These are phyloP conservation scores for Aristolochia fimbriata DNA, from an alignment of 164 flowering plant species.

Conservation along the genomic window DNA sequence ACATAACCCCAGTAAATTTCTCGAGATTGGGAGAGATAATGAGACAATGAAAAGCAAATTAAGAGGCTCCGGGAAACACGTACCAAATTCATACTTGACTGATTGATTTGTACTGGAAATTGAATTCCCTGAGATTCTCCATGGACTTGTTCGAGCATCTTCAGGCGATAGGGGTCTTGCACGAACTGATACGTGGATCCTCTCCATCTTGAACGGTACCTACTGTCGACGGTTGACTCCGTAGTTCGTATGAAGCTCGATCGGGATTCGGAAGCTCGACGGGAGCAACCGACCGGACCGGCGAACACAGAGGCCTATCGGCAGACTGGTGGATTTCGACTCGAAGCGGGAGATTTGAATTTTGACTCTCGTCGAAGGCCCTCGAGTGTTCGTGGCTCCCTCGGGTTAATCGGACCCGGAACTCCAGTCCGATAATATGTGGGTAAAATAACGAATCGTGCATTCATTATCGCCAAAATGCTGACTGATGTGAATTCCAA, in stretches of 20 bases:
- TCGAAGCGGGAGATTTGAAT: too few relatives aligned
- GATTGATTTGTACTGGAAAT: constrained; percentile 44
- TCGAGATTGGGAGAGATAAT: background rate
- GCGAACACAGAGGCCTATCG: background rate
- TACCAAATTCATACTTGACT: constrained; percentile 79
- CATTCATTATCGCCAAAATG: too few relatives aligned
- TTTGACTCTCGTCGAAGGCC: too few relatives aligned
- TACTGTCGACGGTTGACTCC: background rate
- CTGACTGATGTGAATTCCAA: too few relatives aligned
- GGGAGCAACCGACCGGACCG: background rate
- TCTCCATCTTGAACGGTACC: constrained; percentile 40
- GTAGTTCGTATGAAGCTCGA: background rate
- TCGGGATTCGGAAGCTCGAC: background rate
- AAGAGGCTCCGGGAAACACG: background rate
- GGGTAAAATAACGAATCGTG: too few relatives aligned
- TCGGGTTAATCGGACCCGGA: too few relatives aligned
- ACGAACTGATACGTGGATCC: constrained; percentile 76
- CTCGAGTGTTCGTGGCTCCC: too few relatives aligned
- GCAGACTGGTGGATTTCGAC: too few relatives aligned
- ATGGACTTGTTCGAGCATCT: constrained; percentile 67
- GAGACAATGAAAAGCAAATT: background rate
- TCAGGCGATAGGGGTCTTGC: constrained; percentile 72
- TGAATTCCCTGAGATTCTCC: constrained; percentile 70
- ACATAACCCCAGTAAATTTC: background rate
- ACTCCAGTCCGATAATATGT: too few relatives aligned